These are phyloP conservation scores for Phialophora macrospora DNA, from an alignment of 2,329 filamentous ascomycete species.

Conservation along the genomic window DNA sequence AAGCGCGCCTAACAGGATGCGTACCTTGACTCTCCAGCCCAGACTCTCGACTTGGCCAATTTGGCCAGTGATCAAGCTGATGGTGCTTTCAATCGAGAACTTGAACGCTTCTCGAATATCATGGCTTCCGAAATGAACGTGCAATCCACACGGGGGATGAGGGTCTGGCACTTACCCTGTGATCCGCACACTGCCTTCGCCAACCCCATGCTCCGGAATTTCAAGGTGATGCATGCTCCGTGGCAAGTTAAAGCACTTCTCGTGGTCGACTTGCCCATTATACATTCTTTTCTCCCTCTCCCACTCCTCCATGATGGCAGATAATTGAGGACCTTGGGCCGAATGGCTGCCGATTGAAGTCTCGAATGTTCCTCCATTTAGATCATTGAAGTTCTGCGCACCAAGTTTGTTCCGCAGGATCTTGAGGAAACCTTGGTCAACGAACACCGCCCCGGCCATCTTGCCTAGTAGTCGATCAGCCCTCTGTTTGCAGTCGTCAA, in stretches of 20 bases:
- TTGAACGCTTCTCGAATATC: slow-evolving; percentile 5
- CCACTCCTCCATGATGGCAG: not conserved
- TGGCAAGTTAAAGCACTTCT: not conserved
- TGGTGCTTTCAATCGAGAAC: slow-evolving; percentile 1
- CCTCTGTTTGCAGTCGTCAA: not conserved
- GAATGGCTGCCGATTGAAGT: not conserved
- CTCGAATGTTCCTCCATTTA: not conserved
- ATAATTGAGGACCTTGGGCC: not conserved
- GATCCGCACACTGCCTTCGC: not conserved
- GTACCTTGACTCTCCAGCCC: not conserved
- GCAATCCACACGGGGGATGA: not conserved
- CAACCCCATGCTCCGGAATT: not conserved
- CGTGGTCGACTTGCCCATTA: not conserved
- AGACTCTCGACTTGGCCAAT: slow-evolving; percentile 6
- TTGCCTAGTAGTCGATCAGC: not conserved
- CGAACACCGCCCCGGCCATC: not conserved
- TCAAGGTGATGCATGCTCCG: not conserved
- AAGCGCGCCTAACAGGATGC: not conserved
- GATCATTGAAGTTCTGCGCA: not conserved
- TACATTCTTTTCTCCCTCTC: not conserved
- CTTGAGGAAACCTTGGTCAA: not conserved
- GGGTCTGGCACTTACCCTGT: not conserved
- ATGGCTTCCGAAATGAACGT: not conserved
- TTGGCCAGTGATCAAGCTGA: not conserved
- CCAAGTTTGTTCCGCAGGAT: not conserved